Conservation (phyloP, 2,329 filamentous ascomycete genomes). For the Curvularia lunata region DNA sequence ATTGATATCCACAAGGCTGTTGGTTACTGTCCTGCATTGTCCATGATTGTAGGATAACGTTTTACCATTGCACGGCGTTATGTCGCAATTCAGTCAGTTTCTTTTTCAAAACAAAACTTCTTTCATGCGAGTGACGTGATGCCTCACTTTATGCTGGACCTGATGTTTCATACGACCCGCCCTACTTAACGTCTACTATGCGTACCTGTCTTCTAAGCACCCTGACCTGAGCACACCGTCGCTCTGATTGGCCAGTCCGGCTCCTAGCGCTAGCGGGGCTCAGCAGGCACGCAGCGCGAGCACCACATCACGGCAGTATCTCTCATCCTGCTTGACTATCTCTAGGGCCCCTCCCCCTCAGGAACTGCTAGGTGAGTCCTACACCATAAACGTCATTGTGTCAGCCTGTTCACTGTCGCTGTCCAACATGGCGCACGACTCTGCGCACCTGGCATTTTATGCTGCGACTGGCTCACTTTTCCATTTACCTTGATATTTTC, state of each 20-base stretch:
- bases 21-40: neutral
- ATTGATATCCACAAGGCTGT: slow-evolving; percentile 15
- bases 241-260: slow-evolving; percentile 3
- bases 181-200: too few relatives aligned
- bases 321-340: slow-evolving; percentile 30
- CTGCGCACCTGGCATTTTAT: neutral
- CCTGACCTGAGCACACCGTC: neutral
- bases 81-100: slow-evolving; percentile 1
- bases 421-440: slow-evolving; percentile 2
- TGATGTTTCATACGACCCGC: neutral
- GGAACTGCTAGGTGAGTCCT: slow-evolving; percentile 20
- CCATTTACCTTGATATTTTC: slow-evolving; percentile 2
- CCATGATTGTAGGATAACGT: neutral
- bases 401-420: neutral
- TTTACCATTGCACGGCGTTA: slow-evolving; percentile 7
- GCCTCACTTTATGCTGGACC: neutral
- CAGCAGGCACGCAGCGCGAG: slow-evolving; percentile 16
- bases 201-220: too few relatives aligned
- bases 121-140: neutral
- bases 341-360: slow-evolving; percentile 11
- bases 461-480: slow-evolving; percentile 1
- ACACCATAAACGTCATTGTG: slow-evolving; percentile 10
- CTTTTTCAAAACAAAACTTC: neutral
- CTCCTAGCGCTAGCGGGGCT: slow-evolving; percentile 5
- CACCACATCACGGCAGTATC: slow-evolving; percentile 32